These are phyloP conservation scores for Pseudogymnoascus sp. DNA, from an alignment of 2,329 filamentous ascomycete species.

Conservation along the genomic window DNA sequence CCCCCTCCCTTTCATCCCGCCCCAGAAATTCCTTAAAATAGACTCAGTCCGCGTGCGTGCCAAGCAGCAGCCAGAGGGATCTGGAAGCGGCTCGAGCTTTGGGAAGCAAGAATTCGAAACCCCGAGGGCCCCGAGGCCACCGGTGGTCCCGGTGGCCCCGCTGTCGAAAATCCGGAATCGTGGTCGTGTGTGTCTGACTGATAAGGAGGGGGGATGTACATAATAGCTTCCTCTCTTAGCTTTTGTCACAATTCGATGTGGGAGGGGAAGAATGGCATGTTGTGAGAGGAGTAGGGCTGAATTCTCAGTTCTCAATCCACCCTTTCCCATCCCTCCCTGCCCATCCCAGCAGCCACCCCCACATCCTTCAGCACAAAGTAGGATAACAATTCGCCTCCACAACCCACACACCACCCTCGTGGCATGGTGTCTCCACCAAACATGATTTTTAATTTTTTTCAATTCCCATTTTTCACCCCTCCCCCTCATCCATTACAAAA, in stretches of 20 bases:
- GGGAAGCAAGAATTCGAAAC: not conserved
- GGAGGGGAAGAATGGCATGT: not conserved
- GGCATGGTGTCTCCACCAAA: not conserved
- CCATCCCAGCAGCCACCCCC: not conserved
- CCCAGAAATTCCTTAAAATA: not conserved
- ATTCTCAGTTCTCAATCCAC: constrained; percentile 10
- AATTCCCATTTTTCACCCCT: not conserved
- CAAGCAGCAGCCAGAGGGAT: not conserved
- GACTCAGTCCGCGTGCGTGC: not conserved
- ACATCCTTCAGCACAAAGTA: not conserved
- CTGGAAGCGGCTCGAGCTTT: not conserved
- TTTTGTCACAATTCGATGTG: not conserved
- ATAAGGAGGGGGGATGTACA: constrained; percentile 2
- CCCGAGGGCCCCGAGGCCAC: not conserved
- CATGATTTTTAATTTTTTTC: not conserved
- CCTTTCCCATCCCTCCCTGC: not conserved
- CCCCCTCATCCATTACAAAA: not conserved
- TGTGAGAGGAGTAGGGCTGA: not conserved
- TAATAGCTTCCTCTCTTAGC: not conserved
- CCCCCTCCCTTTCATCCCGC: not conserved
- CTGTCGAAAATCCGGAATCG: not conserved
- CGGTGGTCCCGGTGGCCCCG: not conserved
- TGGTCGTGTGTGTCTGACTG: not conserved
- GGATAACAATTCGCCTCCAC: not conserved
- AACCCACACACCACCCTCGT: not conserved